Conservation (phyloP, 208 protist species). For the Trypanosoma melophagium region DNA sequence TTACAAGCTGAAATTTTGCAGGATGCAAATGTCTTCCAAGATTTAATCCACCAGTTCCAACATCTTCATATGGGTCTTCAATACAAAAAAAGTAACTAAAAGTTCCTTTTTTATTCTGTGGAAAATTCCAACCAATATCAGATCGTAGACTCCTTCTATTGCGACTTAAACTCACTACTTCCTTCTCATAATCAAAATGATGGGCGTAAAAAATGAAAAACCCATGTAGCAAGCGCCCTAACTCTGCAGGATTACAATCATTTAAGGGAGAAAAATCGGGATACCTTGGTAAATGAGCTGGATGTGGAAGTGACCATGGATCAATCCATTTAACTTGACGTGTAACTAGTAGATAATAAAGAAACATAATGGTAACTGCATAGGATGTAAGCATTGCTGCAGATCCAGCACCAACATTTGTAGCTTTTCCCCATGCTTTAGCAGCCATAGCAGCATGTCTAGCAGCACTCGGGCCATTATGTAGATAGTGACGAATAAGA, state of each 20-base stretch:
- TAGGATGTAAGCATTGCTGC: conserved; percentile 89
- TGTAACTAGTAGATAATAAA: conserved; percentile 86
- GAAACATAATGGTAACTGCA: conserved; percentile 82
- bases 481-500: conserved; percentile 82
- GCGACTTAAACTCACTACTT: conserved; percentile 79
- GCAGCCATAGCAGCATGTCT: conserved; percentile 84
- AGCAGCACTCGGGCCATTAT: conserved; percentile 51
- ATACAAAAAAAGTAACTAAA: conserved; percentile 85
- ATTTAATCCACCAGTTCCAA: conserved; percentile 81
- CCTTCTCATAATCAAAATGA: conserved; percentile 82
- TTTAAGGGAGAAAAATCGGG: conserved; percentile 79
- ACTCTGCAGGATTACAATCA: conserved; percentile 67
- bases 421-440: conserved; percentile 91
- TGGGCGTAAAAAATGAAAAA: conserved; percentile 88
- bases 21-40: conserved; percentile 83
- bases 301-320: conserved; percentile 84
- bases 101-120: conserved; percentile 72
- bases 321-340: conserved; percentile 79
- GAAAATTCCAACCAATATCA: conserved; percentile 81
- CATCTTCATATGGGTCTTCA: conserved; percentile 89
- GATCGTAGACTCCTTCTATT: conserved; percentile 50
- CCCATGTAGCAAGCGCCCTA: conserved; percentile 75
- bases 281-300: conserved; percentile 83
- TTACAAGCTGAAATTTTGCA: conserved; percentile 88
- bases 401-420: conserved; percentile 70